A percentile compares a stretch with the other conserved stretches of the same genome.
phyloP scores from a whole-genome alignment of 495 filamentous ascomycete genomes.

The Penicillium fimorum region DNA sequence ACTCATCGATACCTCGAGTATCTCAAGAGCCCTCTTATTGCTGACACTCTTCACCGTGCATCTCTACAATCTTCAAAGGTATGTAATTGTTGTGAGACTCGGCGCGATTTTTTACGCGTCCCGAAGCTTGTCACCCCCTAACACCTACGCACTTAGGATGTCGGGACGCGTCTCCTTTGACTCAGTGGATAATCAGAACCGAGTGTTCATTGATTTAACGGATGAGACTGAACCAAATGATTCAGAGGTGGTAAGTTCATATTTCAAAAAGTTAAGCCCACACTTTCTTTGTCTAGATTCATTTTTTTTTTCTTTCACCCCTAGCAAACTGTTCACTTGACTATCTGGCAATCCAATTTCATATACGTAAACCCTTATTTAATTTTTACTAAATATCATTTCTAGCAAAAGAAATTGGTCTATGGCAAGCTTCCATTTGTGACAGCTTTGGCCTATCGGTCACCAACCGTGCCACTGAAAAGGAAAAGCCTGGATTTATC shows the following conservation, averaged over 20 bases:
- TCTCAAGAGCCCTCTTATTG: background rate
- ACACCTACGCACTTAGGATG: constrained; percentile 1
- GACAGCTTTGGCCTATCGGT: constrained; percentile 3
- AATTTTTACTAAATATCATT: constrained; percentile 1
- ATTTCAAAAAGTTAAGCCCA: background rate
- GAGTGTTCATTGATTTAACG: constrained; percentile 6
- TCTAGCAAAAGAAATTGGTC: background rate
- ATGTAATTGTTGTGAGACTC: background rate
- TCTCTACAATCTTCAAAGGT: background rate
- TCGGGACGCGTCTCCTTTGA: background rate
- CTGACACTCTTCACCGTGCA: background rate
- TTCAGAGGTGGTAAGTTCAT: constrained; percentile 1
- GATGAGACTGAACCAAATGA: background rate
- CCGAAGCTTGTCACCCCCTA: background rate
- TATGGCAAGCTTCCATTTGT: constrained; percentile 5
- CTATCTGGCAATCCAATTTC: background rate
- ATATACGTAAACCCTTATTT: background rate
- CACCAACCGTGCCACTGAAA: constrained; percentile 3
- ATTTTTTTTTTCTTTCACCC: background rate
- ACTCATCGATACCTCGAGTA: background rate
- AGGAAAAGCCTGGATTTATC: constrained; percentile 4
- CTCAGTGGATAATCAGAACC: background rate
- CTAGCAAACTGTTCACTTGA: background rate
- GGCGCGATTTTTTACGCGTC: background rate
- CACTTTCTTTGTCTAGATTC: background rate